Percentiles rank a stretch among this genome's conserved stretches.
Evolutionary conservation across 257 asterid species (phyloP).

Genomic region (Forsythia viridissima): DNA sequence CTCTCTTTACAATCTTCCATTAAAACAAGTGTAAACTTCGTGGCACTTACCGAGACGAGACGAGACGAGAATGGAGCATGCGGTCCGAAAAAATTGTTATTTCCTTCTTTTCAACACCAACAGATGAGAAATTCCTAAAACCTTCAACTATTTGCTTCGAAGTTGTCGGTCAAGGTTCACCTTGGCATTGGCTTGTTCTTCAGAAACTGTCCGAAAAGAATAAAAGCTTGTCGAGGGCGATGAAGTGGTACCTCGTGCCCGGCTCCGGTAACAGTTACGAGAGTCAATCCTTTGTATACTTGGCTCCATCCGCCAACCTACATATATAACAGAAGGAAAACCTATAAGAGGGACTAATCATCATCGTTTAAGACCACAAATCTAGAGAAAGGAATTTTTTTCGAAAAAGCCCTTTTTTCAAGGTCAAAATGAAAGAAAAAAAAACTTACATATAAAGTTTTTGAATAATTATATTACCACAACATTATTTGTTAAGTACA

Average conservation of each 20-base stretch:
- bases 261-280: slow-evolving; percentile 87
- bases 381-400: not conserved
- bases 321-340: slow-evolving; percentile 2
- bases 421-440: no score
- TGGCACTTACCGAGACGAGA: not conserved
- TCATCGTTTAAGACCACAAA: not conserved
- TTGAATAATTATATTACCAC: no score
- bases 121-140: not conserved
- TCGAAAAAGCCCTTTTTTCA: not conserved
- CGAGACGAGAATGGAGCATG: not conserved
- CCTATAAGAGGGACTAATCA: not conserved
- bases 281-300: slow-evolving; percentile 78
- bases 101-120: not conserved
- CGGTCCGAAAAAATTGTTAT: slow-evolving; percentile 1
- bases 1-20: slow-evolving; percentile 9
- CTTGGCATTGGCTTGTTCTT: slow-evolving; percentile 76
- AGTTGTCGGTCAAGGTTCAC: slow-evolving; percentile 18
- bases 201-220: slow-evolving; percentile 72
- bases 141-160: slow-evolving; percentile 1
- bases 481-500: no score
- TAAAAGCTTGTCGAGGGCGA: slow-evolving; percentile 90
- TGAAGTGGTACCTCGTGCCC: slow-evolving; percentile 99
- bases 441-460: no score
- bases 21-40: not conserved
- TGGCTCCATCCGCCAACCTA: slow-evolving; percentile 99